Conservation (phyloP, 441 rosid genomes). For the Euphorbia celastroides region DNA sequence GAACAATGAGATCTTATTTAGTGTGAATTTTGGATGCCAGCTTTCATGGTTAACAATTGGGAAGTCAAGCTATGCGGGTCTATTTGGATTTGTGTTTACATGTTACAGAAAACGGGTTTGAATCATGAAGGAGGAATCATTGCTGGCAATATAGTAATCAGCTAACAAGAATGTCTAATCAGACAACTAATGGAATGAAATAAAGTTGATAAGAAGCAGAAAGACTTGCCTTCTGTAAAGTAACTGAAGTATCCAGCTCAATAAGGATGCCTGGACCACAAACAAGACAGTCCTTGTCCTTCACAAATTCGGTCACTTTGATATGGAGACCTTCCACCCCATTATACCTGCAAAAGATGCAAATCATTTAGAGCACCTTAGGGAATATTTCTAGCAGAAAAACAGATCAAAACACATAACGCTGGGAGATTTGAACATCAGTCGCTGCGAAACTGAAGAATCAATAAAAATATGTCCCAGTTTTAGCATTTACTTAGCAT, state of each 20-base stretch:
- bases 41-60: background rate
- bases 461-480: too few relatives aligned
- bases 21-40: background rate
- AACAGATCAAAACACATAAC: too few relatives aligned
- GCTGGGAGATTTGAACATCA: too few relatives aligned
- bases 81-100: background rate
- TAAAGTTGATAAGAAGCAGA: background rate
- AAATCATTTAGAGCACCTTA: background rate
- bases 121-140: background rate
- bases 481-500: background rate
- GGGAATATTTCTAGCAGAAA: too few relatives aligned
- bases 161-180: background rate
- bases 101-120: background rate
- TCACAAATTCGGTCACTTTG: constrained; percentile 75
- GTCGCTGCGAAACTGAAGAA: too few relatives aligned
- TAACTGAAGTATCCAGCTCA: constrained; percentile 63
- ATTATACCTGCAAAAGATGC: constrained; percentile 46
- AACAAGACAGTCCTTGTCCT: constrained; percentile 76
- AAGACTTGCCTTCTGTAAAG: constrained; percentile 65
- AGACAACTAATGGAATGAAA: background rate
- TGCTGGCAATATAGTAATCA: background rate
- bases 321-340: constrained; percentile 89
- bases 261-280: constrained; percentile 90
- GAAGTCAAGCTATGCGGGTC: background rate
- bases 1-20: background rate